Base-by-base conservation (phyloP, 495 filamentous ascomycete species). In the Apodospora peruviana region DNA sequence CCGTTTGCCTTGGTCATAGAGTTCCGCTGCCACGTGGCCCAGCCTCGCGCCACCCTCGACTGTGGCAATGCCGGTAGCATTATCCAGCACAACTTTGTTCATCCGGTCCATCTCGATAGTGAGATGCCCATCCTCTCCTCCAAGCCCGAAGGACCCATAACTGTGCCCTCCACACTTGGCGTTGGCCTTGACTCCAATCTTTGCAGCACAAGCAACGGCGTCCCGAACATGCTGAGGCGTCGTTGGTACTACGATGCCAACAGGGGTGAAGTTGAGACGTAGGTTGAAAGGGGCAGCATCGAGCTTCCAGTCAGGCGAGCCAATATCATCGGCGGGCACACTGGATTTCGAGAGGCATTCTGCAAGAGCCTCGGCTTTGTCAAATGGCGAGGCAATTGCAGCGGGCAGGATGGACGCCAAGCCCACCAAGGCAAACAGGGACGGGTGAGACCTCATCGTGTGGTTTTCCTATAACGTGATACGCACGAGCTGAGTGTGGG, bases 161-260 rank as follows among this genome's bases (percentile, higher is more conserved):
- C 72, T 74, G 58, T 75, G 72, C 7, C 71, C 72, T 44, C 72
- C 70, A 48, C 64, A 67, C 52, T 74, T 75, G 18, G 71, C 51
- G n/a, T 62, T 71, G 19, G 68, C 68, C 55, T 73, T 71, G 43
- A 72, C 55, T 7, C 65, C 67, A 5, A 67, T 36, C 49, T 65
- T 54, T 16, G 55, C 52, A 29, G 70, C 71, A 42, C 69, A 74
- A 14, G 58, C 41, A 8, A 75, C 62, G 11, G 71, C 66, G 16
- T 59, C 64, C 46, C 69, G 65, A 16, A 75, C 61, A 41, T 74
- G 67, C 20, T 67, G 55, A 40, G 52, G 39, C 4, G 61, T 68
- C 14, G 57, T 69, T 2, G 66, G 65, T 0, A 65, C 70, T 4
- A 61, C 71, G 27, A 75, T 68, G 8, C 65, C 66, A 5, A 62